Conservation (phyloP, 352 stramenopile genomes). For the Phytophthora fragariae region DNA sequence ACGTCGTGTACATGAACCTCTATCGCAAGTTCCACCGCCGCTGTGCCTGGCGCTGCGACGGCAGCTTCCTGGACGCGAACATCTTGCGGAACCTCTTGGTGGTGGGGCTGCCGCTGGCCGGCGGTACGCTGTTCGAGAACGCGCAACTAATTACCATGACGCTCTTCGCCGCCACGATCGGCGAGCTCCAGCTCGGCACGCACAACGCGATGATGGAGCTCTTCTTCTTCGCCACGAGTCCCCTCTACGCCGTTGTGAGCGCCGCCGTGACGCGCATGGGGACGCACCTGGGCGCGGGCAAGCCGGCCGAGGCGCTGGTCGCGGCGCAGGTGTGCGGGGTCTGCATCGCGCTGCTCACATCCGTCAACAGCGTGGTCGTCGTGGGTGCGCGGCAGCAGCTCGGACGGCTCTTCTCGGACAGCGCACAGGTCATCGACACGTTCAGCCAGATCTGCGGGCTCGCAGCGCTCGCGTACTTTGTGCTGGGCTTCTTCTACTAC, state of each 20-base stretch:
- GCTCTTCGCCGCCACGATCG: conserved; percentile 73
- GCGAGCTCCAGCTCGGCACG: conserved; percentile 74
- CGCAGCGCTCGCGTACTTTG: conserved; percentile 66
- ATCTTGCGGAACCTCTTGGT: conserved; percentile 57
- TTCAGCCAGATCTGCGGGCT: conserved; percentile 71
- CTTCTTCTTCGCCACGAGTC: conserved; percentile 82
- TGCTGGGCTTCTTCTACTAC: conserved; percentile 87
- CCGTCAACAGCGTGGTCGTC: conserved; percentile 54
- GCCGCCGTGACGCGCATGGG: conserved; percentile 72
- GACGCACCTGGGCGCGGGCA: conserved; percentile 63
- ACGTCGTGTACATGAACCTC: conserved; percentile 76
- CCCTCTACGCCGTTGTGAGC: conserved; percentile 76
- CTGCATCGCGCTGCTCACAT: conserved; percentile 55
- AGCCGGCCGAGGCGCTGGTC: conserved; percentile 49
- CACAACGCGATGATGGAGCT: conserved; percentile 90
- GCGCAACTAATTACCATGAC: conserved; percentile 82
- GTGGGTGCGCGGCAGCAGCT: conserved; percentile 56
- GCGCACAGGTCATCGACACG: conserved; percentile 65
- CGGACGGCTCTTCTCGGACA: conserved; percentile 76
- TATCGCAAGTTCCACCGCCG: conserved; percentile 61
- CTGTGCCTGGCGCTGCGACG: conserved; percentile 64
- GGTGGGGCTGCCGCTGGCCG: conserved; percentile 62
- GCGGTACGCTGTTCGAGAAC: conserved; percentile 82
- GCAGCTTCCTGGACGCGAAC: conserved; percentile 51
- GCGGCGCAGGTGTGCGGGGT: conserved; percentile 61